Evolutionary conservation across 169 alveolate genomes (phyloP).

Genomic region (Plasmodium relictum): DNA sequence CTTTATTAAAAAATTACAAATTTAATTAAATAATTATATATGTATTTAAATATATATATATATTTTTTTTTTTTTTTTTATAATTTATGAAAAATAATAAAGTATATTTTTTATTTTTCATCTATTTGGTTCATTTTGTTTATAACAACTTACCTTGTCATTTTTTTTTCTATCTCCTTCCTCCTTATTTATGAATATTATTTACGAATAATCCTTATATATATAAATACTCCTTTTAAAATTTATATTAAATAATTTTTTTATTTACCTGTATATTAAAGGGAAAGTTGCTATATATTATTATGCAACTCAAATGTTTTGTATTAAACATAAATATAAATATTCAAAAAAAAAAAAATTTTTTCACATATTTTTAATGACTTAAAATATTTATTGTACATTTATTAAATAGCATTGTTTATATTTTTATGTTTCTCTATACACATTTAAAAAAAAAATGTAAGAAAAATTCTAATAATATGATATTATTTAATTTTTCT

Average conservation of each 20-base stretch:
- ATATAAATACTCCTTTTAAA: background rate
- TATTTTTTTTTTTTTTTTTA: slow-evolving; percentile 1
- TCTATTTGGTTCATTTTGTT: slow-evolving; percentile 2
- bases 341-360: too few species aligned
- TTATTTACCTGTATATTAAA: too few species aligned
- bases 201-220: background rate
- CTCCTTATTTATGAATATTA: slow-evolving; percentile 22
- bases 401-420: too few species aligned
- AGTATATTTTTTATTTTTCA: slow-evolving; percentile 17
- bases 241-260: too few species aligned
- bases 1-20: slow-evolving; percentile 1
- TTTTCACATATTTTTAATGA: too few species aligned
- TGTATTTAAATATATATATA: background rate
- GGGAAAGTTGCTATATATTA: too few species aligned
- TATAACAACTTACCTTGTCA: slow-evolving; percentile 7
- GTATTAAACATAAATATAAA: too few species aligned
- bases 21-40: background rate
- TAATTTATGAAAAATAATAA: slow-evolving; percentile 10
- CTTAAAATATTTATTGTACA: too few species aligned
- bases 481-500: slow-evolving; percentile 7
- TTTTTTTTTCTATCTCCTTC: slow-evolving; percentile 10
- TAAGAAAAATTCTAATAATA: background rate
- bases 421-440: background rate
- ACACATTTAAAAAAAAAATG: background rate
- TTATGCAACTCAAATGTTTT: too few species aligned